Evolutionary conservation across 2,329 filamentous ascomycete genomes (phyloP).

Genomic region (Plenodomus tracheiphilus): DNA sequence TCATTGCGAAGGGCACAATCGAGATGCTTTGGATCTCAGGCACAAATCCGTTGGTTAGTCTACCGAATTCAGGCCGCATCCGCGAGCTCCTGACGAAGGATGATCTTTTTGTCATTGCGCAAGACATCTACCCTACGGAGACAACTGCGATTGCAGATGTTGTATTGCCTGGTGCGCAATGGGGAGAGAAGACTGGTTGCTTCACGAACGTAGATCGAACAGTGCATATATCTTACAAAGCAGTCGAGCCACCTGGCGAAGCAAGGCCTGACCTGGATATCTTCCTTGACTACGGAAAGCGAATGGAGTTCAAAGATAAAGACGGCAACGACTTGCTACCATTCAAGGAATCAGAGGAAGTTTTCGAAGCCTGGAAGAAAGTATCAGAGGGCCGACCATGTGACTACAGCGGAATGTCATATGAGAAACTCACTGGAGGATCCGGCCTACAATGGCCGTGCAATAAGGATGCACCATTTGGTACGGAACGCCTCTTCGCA

Average conservation of each 20-base stretch:
- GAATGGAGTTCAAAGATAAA: conserved; percentile 11
- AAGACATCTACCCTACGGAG: conserved; percentile 9
- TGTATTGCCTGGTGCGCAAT: conserved; percentile 6
- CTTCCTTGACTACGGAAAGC: conserved; percentile 10
- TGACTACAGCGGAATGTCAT: conserved; percentile 10
- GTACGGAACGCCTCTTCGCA: conserved; percentile 8
- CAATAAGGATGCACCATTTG: conserved; percentile 8
- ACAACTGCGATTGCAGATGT: conserved; percentile 8
- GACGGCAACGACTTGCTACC: conserved; percentile 8
- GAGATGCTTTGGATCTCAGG: conserved; percentile 12
- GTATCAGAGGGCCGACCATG: conserved; percentile 8
- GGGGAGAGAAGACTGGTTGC: conserved; percentile 10
- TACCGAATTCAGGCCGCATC: conserved; percentile 6
- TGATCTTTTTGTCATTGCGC: conserved; percentile 7
- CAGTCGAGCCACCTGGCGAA: conserved; percentile 7
- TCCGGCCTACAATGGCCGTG: conserved; percentile 12
- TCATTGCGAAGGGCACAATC: conserved; percentile 7
- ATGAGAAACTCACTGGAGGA: conserved; percentile 10
- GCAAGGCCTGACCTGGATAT: conserved; percentile 7
- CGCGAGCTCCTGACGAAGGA: conserved; percentile 9
- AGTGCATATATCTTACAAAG: conserved; percentile 8
- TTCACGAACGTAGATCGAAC: conserved; percentile 8
- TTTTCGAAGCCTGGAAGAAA: conserved; percentile 13
- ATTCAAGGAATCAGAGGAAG: conserved; percentile 5
- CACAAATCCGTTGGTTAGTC: conserved; percentile 9